Evolutionary conservation across 176 grass and related monocot species (phyloP).

Genomic region (Rhynchospora breviuscula): DNA sequence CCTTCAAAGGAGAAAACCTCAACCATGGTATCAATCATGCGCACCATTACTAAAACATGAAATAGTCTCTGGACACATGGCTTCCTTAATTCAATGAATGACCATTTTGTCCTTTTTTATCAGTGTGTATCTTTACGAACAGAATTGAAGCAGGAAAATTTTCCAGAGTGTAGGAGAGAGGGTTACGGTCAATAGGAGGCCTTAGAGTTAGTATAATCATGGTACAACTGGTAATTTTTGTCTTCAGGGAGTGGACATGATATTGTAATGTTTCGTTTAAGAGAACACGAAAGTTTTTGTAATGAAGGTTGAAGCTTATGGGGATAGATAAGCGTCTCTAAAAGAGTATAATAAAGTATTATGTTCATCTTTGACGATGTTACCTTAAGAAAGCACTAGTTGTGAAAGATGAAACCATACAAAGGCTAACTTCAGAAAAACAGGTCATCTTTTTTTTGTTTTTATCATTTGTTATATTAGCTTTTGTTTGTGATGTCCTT

Average conservation of each 20-base stretch:
- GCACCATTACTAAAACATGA: not conserved
- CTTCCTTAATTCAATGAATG: not conserved
- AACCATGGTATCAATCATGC: not conserved
- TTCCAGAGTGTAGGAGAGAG: not conserved
- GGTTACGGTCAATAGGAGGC: not conserved
- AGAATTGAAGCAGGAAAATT: not conserved
- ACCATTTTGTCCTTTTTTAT: not conserved
- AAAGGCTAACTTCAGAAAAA: slow-evolving; percentile 68
- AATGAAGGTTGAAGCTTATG: not conserved
- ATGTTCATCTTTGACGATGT: slow-evolving; percentile 47
- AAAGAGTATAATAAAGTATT: not conserved
- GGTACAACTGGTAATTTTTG: not conserved
- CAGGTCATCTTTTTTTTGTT: slow-evolving; percentile 28
- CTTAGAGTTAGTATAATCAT: not conserved
- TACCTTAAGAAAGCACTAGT: slow-evolving; percentile 63
- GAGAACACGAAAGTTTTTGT: not conserved
- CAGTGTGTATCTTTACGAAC: not conserved
- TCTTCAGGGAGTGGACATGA: not conserved
- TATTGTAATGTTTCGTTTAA: not conserved
- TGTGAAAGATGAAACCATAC: slow-evolving; percentile 68
- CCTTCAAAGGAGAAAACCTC: not conserved
- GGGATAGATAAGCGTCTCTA: not conserved
- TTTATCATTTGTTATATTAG: not conserved
- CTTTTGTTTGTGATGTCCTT: not conserved
- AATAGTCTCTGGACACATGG: not conserved